Base-by-base conservation (phyloP, 2,329 filamentous ascomycete species). In the Neofusicoccum laricinum region DNA sequence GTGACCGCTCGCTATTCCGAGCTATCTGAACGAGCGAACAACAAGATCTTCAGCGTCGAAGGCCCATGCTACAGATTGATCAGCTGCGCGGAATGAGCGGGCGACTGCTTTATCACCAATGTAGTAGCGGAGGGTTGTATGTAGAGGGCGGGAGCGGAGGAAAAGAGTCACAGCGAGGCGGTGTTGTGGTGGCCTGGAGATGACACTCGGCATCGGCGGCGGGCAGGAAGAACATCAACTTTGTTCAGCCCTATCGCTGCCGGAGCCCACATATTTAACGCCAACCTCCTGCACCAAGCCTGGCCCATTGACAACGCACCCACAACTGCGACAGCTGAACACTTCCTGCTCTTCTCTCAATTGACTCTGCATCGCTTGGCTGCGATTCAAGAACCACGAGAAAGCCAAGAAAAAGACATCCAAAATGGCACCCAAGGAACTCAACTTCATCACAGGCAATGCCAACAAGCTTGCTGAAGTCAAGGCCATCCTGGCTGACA, bases 391-490 rank as follows among this genome's bases (percentile, higher is more conserved):
- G 34, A 55, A 19, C n/a, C 70, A 66, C 61, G 34, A 55, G 21
- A 38, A 58, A 25, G 32, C 43, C 46, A 41, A 14, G 32, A 57
- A 46, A 46, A 59, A 46, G 14, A 21, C 6, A 59, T n/a, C 36
- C 38, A 48, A 10, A 14, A 84, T 84, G 80, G 76, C 79, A 55
- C 76, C 79, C 48, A 80, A 82, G 69, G 78, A 82, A 67, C 81
- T 99, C 69, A 93, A 96, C 79, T 99, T 99, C 82, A 96, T 99
- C 75, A 98, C 94, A 1, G 91, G 94, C 78, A 99, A 99, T 80
- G 88, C 89, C 73, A 96, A 97, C 82, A 99, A 99, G 81, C 85
- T 99, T 64, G 81, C 84, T 64, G 95, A 99, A 81, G 93, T 97
- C 69, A 88, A 91, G 77, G 89, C 90, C 17, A 97, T 99, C 70